Evolutionary conservation across 202 grass and related monocot genomes (phyloP), one percentile per base, ranked within the genome.

Genomic region (Eragrostis tef): DNA sequence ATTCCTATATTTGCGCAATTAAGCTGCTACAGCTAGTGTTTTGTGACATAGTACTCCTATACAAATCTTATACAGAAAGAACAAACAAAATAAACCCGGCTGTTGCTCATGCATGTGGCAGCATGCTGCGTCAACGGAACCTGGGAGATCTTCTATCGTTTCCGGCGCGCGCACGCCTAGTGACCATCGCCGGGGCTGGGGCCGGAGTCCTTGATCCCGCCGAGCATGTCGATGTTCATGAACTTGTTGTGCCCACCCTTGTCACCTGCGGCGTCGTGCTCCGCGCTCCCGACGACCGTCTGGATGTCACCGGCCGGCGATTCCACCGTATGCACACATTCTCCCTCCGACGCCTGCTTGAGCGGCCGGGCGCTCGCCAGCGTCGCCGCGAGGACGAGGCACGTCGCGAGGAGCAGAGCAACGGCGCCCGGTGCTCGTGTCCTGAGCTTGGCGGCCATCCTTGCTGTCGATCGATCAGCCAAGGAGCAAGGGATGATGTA

Each of bases 181-280:
- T 91, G 89, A 9, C 89, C 89, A 5, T 1, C 89, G 36, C 89
- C 89, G 11, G 89, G 86, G 79, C 89, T 91, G 8, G 89, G 89
- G 21, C 86, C 89, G 1, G 83, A 74, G 48, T 76, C 11, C 89
- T 91, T 91, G 54, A 91, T 58, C 56, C 86, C 86, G 19, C 48
- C 39, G 26, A 91, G 69, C 79, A 82, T 53, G 79, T 26, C 74
- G 46, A 86, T 11, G 69, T 7, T 53, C 66, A 82, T 19, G 20
- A 74, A 36, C 78, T 6, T 50, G 36, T 6, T 50, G 36, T 6
- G 53, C 15, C 48, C 13, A 7, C 44, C 67, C 41, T 9, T 13
- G 5, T 27, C 36, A 24, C 36, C 41, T 12, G 13, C 71, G 36
- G 24, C 70, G 17, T 11, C 70, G 1, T 11, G 59, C n/a, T 9